A percentile compares a stretch with the other conserved stretches of the same genome.
Conservation (phyloP, 306 rosid genomes). For the Cyamopsis tetragonoloba region DNA sequence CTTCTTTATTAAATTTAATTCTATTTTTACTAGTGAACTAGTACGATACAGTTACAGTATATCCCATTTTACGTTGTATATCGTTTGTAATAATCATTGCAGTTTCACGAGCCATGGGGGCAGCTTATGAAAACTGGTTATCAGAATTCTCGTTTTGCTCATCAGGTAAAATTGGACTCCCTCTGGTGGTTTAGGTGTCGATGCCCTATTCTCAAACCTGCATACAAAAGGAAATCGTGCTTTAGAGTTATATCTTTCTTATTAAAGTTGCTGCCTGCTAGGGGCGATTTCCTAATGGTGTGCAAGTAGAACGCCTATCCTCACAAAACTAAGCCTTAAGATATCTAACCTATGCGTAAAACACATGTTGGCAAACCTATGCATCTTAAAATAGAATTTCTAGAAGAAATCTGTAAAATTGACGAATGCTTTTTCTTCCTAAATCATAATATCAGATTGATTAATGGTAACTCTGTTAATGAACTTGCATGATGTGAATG, state of each 20-base stretch:
- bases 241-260: neutral
- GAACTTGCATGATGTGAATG: neutral
- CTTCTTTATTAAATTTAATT: neutral
- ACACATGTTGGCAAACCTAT: neutral
- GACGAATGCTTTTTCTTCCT: neutral
- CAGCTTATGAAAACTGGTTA: conserved; percentile 98
- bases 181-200: neutral
- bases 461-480: neutral
- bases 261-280: neutral
- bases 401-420: neutral
- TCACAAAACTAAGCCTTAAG: neutral
- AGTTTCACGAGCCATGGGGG: conserved; percentile 95
- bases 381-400: conserved; percentile 4
- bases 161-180: conserved; percentile 60
- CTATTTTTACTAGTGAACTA: neutral
- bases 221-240: neutral
- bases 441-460: neutral
- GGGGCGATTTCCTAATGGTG: neutral
- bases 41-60: neutral
- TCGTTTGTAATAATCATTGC: conserved; percentile 23
- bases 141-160: conserved; percentile 98
- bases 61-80: neutral
- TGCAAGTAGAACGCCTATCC: neutral
- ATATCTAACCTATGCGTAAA: neutral
- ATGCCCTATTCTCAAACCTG: neutral